These are phyloP conservation scores for Clitopilus hobsonii DNA, from an alignment of 768 basidiomycete genomes.

Conservation along the genomic window DNA sequence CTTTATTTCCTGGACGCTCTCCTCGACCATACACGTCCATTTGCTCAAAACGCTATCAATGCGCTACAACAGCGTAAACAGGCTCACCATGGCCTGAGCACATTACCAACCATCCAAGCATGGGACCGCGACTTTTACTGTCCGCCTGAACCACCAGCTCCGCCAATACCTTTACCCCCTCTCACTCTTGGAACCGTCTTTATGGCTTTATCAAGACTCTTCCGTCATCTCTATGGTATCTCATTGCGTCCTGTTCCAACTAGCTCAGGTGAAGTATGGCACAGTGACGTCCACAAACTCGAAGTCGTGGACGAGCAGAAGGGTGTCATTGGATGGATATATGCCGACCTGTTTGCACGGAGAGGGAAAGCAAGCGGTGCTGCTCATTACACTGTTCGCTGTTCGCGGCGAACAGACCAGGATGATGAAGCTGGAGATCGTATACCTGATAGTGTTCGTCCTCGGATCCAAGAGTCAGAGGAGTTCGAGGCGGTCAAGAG, in stretches of 20 bases:
- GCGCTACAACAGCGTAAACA: conserved; percentile 71
- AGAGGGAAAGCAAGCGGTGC: conserved; percentile 85
- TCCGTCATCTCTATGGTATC: conserved; percentile 84
- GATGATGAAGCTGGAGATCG: conserved; percentile 78
- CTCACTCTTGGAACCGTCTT: conserved; percentile 89
- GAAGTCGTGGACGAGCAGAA: conserved; percentile 88
- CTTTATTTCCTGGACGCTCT: conserved; percentile 79
- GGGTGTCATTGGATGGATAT: conserved; percentile 91
- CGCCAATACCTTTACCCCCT: conserved; percentile 66
- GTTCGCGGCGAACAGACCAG: conserved; percentile 87
- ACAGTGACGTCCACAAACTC: conserved; percentile 81
- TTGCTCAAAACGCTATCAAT: conserved; percentile 69
- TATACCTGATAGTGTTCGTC: conserved; percentile 30
- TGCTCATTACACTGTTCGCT: conserved; percentile 96
- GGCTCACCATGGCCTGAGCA: conserved; percentile 53
- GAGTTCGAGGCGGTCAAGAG: conserved; percentile 64
- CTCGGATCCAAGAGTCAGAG: conserved; percentile 41
- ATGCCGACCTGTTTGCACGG: conserved; percentile 86
- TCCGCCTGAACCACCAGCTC: conserved; percentile 70
- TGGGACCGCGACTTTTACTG: conserved; percentile 98
- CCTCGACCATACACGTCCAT: conserved; percentile 73
- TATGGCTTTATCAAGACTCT: conserved; percentile 86
- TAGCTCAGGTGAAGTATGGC: conserved; percentile 83
- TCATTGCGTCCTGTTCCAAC: conserved; percentile 68
- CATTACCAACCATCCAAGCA: conserved; percentile 71